Evolutionary conservation across 2,329 filamentous ascomycete species (phyloP), one percentile per base, ranked within the genome.

Genomic region (Beauveria sp.): DNA sequence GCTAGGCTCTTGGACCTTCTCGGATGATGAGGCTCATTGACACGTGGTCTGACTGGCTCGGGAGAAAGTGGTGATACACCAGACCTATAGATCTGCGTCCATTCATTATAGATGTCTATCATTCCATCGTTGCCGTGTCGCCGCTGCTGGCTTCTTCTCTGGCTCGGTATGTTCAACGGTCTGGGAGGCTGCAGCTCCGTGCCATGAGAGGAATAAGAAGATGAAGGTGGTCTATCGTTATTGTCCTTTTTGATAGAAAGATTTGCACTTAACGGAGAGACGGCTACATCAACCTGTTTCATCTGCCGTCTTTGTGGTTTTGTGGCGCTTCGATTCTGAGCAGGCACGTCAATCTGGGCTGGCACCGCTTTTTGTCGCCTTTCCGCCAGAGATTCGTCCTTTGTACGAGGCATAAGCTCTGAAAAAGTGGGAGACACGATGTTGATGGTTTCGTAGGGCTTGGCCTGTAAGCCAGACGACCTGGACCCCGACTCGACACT

Each of bases 1-100:
- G 65, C 67, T 6, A 67, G 69, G 54, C 70, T 74, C 60, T 71
- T 71, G 56, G 71, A 71, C 16, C 68, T 67, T 42, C 67, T 66
- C 2, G 69, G 67, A 34, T 64, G 65, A 12, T 69, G 67, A 14
- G 64, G 18, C 3, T 65, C 62, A 40, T 58, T 64, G 10, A 68
- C 63, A 34, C 58, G 63, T 5, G 63, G 61, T 20, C 51, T 48
- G 5, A 49, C 52, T 12, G 66, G 67, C 22, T 69, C 67, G 40
- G 61, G 50, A 1, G 50, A 60, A 12, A 56, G 22, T n/a, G 61
- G 61, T 5, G 62, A 56, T 24, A 65, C 62, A 1, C 66, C 64
- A 2, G 67, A 67, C 26, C 65, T 68, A 10, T 66, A 63, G 9
- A 65, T 58, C 4, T 66, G 60, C 24, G 66, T 63, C 70, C 70